These are phyloP conservation scores for Alisma plantagoaquatica DNA, from an alignment of 106 monocot genomes.

Conservation along the genomic window DNA sequence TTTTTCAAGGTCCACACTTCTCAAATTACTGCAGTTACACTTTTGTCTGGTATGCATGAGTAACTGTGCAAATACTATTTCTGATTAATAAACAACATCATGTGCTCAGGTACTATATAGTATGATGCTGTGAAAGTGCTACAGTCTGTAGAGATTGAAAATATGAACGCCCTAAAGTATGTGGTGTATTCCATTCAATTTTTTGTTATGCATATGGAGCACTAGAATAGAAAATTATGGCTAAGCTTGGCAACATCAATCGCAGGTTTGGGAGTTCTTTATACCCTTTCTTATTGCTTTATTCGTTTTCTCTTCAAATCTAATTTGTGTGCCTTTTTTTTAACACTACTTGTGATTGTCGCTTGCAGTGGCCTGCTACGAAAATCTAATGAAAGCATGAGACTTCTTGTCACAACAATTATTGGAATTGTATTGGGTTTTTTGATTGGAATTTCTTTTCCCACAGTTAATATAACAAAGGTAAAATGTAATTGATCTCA, in stretches of 20 bases:
- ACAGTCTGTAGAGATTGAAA: no score
- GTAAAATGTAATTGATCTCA: conserved; percentile 8
- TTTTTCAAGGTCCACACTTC: no score
- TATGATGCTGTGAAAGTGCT: no score
- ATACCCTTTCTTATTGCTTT: not conserved
- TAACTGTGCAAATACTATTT: no score
- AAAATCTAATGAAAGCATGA: conserved; percentile 30
- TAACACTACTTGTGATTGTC: not conserved
- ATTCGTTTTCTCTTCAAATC: not conserved
- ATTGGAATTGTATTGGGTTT: conserved; percentile 45
- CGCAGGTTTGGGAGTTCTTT: not conserved
- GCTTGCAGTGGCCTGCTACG: conserved; percentile 19
- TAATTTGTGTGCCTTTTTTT: not conserved
- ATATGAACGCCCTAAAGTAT: no score
- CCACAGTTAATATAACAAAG: conserved; percentile 24
- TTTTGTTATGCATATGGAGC: no score
- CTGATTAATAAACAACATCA: no score
- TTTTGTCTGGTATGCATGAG: no score
- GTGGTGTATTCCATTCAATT: no score
- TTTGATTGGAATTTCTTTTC: conserved; percentile 33
- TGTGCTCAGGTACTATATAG: no score
- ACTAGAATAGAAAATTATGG: conserved; percentile 2
- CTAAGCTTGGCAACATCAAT: not conserved
- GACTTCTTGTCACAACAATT: conserved; percentile 21
- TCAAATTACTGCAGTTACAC: no score